Evolutionary conservation across 2,329 filamentous ascomycete species (phyloP).

Genomic region (Talaromyces verruculosus): DNA sequence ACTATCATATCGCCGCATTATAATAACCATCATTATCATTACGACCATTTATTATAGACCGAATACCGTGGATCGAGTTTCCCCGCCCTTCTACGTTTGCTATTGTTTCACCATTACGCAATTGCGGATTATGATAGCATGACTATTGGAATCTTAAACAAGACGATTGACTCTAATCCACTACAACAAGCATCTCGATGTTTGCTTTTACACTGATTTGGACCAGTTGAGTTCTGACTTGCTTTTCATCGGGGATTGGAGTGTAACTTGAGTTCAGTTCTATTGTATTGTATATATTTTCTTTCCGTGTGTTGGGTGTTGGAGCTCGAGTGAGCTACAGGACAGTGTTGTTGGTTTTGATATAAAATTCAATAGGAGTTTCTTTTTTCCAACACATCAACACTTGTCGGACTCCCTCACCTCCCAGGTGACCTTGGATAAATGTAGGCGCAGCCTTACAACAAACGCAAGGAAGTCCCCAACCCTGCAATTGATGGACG

Average conservation of each 20-base stretch:
- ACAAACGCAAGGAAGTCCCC: background rate
- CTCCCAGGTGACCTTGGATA: background rate
- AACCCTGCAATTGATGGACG: background rate
- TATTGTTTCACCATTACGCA: background rate
- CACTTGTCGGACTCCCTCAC: background rate
- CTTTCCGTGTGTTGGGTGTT: background rate
- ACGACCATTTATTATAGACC: conserved; percentile 8
- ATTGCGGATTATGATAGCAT: background rate
- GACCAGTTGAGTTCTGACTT: background rate
- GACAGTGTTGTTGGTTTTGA: background rate
- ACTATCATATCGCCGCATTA: background rate
- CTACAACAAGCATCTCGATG: background rate
- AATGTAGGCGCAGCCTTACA: background rate
- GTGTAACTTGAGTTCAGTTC: background rate
- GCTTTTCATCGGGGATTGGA: background rate
- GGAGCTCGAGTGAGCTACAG: background rate
- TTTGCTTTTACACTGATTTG: background rate
- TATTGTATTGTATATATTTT: conserved; percentile 4
- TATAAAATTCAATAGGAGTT: background rate
- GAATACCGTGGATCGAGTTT: background rate
- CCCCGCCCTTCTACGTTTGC: background rate
- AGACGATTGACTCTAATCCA: background rate
- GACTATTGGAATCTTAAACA: background rate
- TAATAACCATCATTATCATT: conserved; percentile 5
- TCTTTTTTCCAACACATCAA: background rate